Evolutionary conservation across 2,329 filamentous ascomycete species (phyloP).

Genomic region (Talaromyces sp.): DNA sequence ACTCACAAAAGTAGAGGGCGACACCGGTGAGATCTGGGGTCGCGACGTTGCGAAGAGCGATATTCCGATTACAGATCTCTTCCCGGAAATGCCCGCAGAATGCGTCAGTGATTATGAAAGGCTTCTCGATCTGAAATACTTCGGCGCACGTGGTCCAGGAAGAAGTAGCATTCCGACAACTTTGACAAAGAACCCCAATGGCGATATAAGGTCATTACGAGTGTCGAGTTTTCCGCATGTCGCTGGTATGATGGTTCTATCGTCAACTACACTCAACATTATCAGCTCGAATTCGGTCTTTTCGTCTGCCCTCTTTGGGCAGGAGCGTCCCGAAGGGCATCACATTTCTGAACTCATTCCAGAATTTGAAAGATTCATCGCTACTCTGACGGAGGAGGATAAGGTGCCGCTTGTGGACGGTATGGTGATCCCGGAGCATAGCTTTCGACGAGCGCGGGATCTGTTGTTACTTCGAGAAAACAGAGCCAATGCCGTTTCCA

Average conservation of each 20-base stretch:
- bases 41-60: slow-evolving; percentile 65
- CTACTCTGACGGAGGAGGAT: slow-evolving; percentile 81
- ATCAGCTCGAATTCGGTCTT: slow-evolving; percentile 95
- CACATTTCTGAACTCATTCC: slow-evolving; percentile 79
- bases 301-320: slow-evolving; percentile 85
- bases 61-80: slow-evolving; percentile 71
- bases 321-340: slow-evolving; percentile 77
- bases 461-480: slow-evolving; percentile 81
- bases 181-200: slow-evolving; percentile 66
- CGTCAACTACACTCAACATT: slow-evolving; percentile 73
- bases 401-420: slow-evolving; percentile 80
- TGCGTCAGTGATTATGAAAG: slow-evolving; percentile 69
- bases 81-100: slow-evolving; percentile 77
- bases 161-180: slow-evolving; percentile 81
- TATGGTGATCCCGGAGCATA: slow-evolving; percentile 95
- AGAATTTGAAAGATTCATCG: slow-evolving; percentile 78
- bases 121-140: slow-evolving; percentile 70
- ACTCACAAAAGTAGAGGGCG: slow-evolving; percentile 69
- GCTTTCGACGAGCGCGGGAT: slow-evolving; percentile 84
- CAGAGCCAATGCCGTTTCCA: slow-evolving; percentile 71
- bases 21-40: slow-evolving; percentile 84
- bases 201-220: slow-evolving; percentile 65
- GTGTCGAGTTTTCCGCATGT: slow-evolving; percentile 96
- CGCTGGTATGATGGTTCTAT: slow-evolving; percentile 90
- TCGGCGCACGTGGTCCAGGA: slow-evolving; percentile 76